Evolutionary conservation across 176 grass and related monocot genomes (phyloP).

Genomic region (Microstegium vimineum): DNA sequence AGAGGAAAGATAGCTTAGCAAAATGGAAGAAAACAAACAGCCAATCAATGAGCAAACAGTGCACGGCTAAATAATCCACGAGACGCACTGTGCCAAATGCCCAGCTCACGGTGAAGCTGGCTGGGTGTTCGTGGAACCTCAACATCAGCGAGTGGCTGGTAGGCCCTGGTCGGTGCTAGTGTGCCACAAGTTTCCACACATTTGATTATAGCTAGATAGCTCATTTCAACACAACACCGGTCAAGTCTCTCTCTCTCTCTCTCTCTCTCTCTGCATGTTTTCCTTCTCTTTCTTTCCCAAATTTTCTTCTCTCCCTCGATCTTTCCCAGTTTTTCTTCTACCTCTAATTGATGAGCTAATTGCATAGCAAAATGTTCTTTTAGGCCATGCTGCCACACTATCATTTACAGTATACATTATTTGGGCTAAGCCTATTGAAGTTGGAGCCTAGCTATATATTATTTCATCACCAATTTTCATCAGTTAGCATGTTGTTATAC

Average conservation of each 20-base stretch:
- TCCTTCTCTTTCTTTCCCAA: background rate
- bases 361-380: background rate
- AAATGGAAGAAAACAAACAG: constrained; percentile 25
- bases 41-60: constrained; percentile 11
- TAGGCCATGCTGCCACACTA: background rate
- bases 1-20: background rate
- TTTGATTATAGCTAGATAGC: background rate
- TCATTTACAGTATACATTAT: background rate
- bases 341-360: background rate
- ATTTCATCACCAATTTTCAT: background rate
- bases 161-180: constrained; percentile 29
- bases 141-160: constrained; percentile 28
- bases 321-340: background rate
- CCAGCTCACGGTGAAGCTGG: constrained; percentile 23
- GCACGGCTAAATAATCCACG: constrained; percentile 14
- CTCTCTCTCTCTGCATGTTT: background rate
- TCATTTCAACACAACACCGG: background rate
- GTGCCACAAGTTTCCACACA: constrained; percentile 36
- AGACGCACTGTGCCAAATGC: constrained; percentile 3
- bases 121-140: constrained; percentile 9
- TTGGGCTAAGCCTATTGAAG: background rate
- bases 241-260: background rate
- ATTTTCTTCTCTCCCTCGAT: background rate
- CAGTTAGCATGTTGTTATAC: background rate
- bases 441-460: background rate